Evolutionary conservation across 2,329 filamentous ascomycete species (phyloP), one percentile per base, ranked within the genome.

Genomic region (Ophiostoma sp.): DNA sequence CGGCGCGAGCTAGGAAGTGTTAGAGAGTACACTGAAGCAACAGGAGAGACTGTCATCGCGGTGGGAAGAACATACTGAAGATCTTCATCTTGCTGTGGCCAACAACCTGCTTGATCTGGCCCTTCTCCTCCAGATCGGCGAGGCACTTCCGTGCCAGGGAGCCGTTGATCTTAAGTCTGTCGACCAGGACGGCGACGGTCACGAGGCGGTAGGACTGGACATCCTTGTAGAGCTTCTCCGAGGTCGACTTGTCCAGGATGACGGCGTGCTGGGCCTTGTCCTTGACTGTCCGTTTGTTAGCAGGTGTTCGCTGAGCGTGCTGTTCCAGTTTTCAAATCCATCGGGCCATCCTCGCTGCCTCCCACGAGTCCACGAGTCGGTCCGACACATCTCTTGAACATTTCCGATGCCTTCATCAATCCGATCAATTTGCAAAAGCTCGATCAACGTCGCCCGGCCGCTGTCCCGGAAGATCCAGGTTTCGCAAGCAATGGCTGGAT

Each of bases 221-320:
- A 91, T 99, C 96, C 90, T 99, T 99, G 90, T 97, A 93, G 86
- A 99, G 94, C 90, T 97, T 97, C 88, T 99, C 96, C 80, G 92
- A 93, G 83, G 92, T 97, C 87, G 89, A 84, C 92, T 99, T 99
- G 90, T 99, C 96, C 87, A 99, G 94, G 84, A 98, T 90, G 87
- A 99, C 96, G 86, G 93, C 93, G 91, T 99, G 96, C 86, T 98
- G 93, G 87, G 96, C 95, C 95, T 99, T 99, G 91, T 99, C 96
- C 96, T 99, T 99, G 90, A 99, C 96, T 82, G 76, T 75, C 6
- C 12, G 68, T 25, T 31, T 55, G 69, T 74, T 71, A 73, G 73
- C 70, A 7, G 17, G 2, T 45, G 55, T 25, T 64, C 48, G 22
- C 0, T 28, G n/a, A 2, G 8, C 11, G 11, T 42, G 15, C 2